Base-by-base conservation (phyloP, 352 stramenopile genomes). In the Peronospora tabacina region DNA sequence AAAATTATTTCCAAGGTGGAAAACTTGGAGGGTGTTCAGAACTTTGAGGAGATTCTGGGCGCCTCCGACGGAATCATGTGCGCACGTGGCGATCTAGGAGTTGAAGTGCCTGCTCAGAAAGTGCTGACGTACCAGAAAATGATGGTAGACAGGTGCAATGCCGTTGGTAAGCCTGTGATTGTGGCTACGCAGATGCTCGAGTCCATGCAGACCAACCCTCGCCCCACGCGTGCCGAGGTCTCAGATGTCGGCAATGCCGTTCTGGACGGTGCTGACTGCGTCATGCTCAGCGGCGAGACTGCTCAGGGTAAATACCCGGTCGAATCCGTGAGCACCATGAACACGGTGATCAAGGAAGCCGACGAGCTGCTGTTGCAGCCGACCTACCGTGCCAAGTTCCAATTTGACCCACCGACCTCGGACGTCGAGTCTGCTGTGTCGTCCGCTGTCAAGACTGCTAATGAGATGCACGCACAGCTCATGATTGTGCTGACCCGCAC, bases 1-100 rank as follows among this genome's bases (percentile, higher is more conserved):
- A 85, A 97, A 63, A 98, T 99, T 66, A 97, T 98, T 61, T 95
- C 88, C 58, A 98, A 98, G 70, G 97, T 98, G 61, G 94, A 98
- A 69, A 97, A 96, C 72, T 71, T 96, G 16, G 85, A 97, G 52
- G 82, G 82, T 11, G 68, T 90, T 51, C 66, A 86, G 61, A 97
- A 98, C 75, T 98, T 98, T 73, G 88, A 98, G 46, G 82, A 89
- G 61, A 97, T 98, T 61, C 74, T 98, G 24, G 74, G 92, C n/a
- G 92, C 90, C 15, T 87, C 83, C 28, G 92, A 98, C 72, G 92
- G 91, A 17, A 96, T 98, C 63, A 98, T 98, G 93, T 88, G 95
- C 19, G 88, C 88, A 4, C 79, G 92, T 56, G 89, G 90, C 15
- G 91, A 98, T 63, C 53, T 98, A 1, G 84, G 84, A n/a, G 82